A percentile compares a stretch with the other conserved stretches of the same genome.
phyloP scores from a whole-genome alignment of 202 grass and related monocot genomes.

The Elaeis oleifera region DNA sequence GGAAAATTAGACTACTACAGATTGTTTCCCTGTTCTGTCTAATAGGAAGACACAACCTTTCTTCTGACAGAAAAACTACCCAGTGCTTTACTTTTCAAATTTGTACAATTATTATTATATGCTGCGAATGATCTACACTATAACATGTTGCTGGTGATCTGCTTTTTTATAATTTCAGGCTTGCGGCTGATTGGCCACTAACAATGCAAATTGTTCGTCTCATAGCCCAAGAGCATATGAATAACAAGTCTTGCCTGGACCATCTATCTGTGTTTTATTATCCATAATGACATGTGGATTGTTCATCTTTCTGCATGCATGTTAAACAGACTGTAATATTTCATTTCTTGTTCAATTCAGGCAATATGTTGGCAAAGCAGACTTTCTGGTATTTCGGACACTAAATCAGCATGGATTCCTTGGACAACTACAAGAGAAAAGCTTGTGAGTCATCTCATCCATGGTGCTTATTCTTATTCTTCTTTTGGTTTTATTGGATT shows the following conservation, averaged over 20 bases:
- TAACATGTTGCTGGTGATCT: not conserved
- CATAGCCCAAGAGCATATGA: slow-evolving; percentile 95
- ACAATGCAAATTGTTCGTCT: slow-evolving; percentile 99
- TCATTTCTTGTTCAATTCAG: slow-evolving; percentile 36
- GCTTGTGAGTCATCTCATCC: slow-evolving; percentile 41
- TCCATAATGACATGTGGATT: no score
- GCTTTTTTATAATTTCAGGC: slow-evolving; percentile 36
- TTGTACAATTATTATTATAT: slow-evolving; percentile 1
- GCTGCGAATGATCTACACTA: not conserved
- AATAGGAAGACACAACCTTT: no score
- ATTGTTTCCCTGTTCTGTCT: no score
- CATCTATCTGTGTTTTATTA: slow-evolving; percentile 21
- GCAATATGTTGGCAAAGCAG: slow-evolving; percentile 92
- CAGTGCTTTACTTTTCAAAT: no score
- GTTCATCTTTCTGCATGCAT: slow-evolving; percentile 14
- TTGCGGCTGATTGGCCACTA: slow-evolving; percentile 86
- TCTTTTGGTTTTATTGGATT: no score
- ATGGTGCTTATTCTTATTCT: no score
- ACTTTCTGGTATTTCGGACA: slow-evolving; percentile 84
- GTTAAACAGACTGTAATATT: slow-evolving; percentile 8
- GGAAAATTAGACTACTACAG: no score
- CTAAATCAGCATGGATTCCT: slow-evolving; percentile 96
- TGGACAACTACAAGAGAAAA: slow-evolving; percentile 98
- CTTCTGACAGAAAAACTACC: no score
- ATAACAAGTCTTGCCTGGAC: slow-evolving; percentile 61